These are phyloP conservation scores for Aspergillus homomorphus DNA, from an alignment of 495 filamentous ascomycete species.

Conservation along the genomic window DNA sequence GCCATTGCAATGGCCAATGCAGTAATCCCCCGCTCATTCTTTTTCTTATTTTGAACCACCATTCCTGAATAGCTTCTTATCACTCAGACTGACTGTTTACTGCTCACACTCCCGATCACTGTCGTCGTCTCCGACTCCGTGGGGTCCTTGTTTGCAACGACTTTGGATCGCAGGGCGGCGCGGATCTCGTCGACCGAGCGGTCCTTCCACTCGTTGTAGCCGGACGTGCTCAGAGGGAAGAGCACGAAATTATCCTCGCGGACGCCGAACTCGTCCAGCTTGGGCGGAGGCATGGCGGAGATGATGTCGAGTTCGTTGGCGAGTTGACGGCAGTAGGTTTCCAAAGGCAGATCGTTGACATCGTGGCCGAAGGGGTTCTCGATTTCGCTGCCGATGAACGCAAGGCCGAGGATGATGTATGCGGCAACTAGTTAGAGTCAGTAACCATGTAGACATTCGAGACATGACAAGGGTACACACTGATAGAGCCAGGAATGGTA, in stretches of 20 bases:
- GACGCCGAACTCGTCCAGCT: constrained; percentile 55
- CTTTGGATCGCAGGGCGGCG: constrained; percentile 48
- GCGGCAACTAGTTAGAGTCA: constrained; percentile 52
- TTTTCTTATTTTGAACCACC: not conserved
- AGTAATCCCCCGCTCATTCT: not conserved
- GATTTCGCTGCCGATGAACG: constrained; percentile 80
- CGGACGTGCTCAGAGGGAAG: constrained; percentile 60
- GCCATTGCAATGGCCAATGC: not conserved
- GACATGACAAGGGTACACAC: constrained; percentile 28
- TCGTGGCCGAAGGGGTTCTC: constrained; percentile 88
- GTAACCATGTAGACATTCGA: not conserved
- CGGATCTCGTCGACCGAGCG: constrained; percentile 60
- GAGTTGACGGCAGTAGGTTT: constrained; percentile 71
- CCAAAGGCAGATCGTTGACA: constrained; percentile 82
- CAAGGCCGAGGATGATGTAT: constrained; percentile 88
- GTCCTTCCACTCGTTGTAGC: constrained; percentile 58
- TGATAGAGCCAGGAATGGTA: constrained; percentile 80
- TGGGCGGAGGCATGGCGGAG: constrained; percentile 54
- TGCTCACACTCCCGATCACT: constrained; percentile 18
- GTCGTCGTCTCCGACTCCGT: constrained; percentile 29
- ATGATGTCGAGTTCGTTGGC: constrained; percentile 72
- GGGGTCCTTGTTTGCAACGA: constrained; percentile 25
- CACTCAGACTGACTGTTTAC: constrained; percentile 28
- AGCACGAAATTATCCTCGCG: constrained; percentile 61
- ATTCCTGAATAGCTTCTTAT: not conserved